Evolutionary conservation across 352 stramenopile genomes (phyloP), one percentile per base, ranked within the genome.

Genomic region (Phytophthora rubi): DNA sequence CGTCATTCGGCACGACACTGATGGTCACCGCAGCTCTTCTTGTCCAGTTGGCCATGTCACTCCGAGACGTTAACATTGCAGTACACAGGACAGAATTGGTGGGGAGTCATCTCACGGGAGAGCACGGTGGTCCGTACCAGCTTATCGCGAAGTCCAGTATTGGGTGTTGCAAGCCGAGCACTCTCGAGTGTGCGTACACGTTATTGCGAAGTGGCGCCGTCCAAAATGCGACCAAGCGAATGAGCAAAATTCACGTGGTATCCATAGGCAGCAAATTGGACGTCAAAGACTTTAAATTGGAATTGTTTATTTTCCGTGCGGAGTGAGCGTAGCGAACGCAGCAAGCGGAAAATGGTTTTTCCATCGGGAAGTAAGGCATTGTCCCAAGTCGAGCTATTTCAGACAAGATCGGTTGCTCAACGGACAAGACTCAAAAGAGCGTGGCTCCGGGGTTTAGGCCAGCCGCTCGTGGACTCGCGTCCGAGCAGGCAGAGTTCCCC

Each of bases 21-120:
- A 59, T 57, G 52, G 42, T 82, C 2, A 71, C 75, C 6, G 30
- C 55, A 10, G 49, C 62, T 12, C 30, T 70, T 33, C 15, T 70
- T 15, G 7, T 53, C 1, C 55, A 71, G 33, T 18, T 70, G 6
- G 9, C 4, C 1, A 39, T 75, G 30, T 74, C 67, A 9, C 48
- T 70, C 1, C 54, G 67, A 44, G 67, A 74, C 54, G 55, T 75
- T 2, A 70, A 68, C 5, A 45, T 21, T 30, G 58, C 58, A 16
- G 39, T 63, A 1, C 18, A 15, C 16, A 18, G 37, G 3, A 58
- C 62, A 39, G 65, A 67, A 6, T 16, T 32, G 10, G 26, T 71
- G 9, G 51, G 49, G 6, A 42, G 30, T 26, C 23, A 61, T 23
- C 58, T 71, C 10, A 48, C 12, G 8, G 35, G 59, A 18, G 63